phyloP scores from a whole-genome alignment of 495 filamentous ascomycete genomes.

The Cercophora newfieldiana region DNA sequence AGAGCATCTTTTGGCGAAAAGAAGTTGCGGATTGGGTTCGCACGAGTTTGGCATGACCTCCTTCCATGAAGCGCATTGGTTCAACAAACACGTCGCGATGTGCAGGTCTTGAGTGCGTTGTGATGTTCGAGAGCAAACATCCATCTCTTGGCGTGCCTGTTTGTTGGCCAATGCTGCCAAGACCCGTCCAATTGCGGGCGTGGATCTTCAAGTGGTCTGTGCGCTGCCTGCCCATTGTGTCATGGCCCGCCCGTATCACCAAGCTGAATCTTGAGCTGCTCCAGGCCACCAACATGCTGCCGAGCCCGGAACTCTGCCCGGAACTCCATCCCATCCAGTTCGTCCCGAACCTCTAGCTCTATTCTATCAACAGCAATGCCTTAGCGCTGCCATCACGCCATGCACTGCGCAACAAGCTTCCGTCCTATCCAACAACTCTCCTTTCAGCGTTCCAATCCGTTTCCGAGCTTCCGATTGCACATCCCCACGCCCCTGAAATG shows the following conservation, averaged over 20 bases:
- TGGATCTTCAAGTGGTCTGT: neutral
- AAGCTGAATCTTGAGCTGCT: neutral
- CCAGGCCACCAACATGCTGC: neutral
- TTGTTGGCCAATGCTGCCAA: neutral
- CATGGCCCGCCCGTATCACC: neutral
- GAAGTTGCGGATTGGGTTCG: too few species aligned
- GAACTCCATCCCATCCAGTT: neutral
- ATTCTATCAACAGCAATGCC: conserved; percentile 13
- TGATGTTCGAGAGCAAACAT: neutral
- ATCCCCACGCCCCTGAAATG: neutral
- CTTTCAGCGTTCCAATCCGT: neutral
- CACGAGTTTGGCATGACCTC: too few species aligned
- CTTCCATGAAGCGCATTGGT: too few species aligned
- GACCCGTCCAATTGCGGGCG: neutral
- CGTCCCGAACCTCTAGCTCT: neutral
- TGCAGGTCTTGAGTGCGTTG: neutral
- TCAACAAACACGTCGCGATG: too few species aligned
- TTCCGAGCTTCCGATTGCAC: neutral
- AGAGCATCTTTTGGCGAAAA: too few species aligned
- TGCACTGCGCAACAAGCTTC: neutral
- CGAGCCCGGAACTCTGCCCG: neutral
- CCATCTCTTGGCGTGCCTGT: neutral
- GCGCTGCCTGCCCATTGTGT: neutral
- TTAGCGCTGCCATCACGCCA: neutral
- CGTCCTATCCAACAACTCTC: neutral